Percentiles rank a stretch among this genome's conserved stretches.
Evolutionary conservation across 305 asterid genomes (phyloP).

Genomic region (Withania somnifera): DNA sequence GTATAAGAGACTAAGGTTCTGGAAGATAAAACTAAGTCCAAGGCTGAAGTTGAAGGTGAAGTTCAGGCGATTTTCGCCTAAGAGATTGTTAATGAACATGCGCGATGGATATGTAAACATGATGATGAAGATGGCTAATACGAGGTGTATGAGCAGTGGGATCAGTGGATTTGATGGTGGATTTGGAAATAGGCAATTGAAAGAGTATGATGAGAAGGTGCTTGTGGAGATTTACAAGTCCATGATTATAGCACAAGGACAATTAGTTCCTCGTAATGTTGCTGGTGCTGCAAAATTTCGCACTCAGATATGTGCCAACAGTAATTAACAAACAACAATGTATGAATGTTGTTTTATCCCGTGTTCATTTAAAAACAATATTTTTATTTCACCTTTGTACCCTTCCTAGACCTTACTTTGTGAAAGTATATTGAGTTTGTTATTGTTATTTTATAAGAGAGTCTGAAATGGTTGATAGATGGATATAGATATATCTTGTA

Average conservation of each 20-base stretch:
- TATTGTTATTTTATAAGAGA: too few relatives aligned
- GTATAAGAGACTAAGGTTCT: constrained; percentile 23
- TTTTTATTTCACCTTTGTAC: too few relatives aligned
- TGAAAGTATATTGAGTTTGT: too few relatives aligned
- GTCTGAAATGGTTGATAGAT: too few relatives aligned
- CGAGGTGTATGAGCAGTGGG: constrained; percentile 19
- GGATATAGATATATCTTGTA: too few relatives aligned
- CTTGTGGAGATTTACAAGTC: constrained; percentile 58
- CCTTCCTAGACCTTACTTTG: too few relatives aligned
- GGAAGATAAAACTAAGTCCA: constrained; percentile 26
- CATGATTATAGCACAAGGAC: constrained; percentile 38
- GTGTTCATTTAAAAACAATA: too few relatives aligned
- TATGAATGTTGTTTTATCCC: too few relatives aligned
- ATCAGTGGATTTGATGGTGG: not conserved
- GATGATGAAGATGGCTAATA: constrained; percentile 40
- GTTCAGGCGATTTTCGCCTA: constrained; percentile 28
- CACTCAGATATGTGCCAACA: not conserved
- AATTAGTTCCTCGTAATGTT: constrained; percentile 35
- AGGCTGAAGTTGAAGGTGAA: not conserved
- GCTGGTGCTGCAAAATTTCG: not conserved
- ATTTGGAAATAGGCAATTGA: constrained; percentile 28
- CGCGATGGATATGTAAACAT: constrained; percentile 39
- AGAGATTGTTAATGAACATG: constrained; percentile 30
- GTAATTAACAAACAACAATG: not conserved
- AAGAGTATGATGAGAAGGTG: constrained; percentile 57